These are phyloP conservation scores for Eucalyptus rudis DNA, from an alignment of 345 rosid genomes.

Conservation along the genomic window DNA sequence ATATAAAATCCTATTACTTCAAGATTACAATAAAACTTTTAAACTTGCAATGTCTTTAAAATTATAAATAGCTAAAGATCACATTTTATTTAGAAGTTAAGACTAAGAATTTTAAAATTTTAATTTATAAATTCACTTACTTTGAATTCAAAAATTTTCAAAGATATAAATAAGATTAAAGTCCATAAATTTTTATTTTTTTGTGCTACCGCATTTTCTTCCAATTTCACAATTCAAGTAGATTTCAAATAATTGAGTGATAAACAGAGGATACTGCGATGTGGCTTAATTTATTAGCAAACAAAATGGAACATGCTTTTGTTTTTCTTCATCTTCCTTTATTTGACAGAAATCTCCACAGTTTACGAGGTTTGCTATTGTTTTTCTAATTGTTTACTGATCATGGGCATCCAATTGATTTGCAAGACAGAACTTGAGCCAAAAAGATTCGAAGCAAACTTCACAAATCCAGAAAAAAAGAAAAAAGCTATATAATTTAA, in stretches of 20 bases:
- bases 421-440: neutral
- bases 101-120: neutral
- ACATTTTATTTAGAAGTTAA: neutral
- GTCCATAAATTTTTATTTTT: neutral
- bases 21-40: too few species aligned
- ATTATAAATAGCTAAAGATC: neutral
- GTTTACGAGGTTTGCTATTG: neutral
- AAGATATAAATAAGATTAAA: neutral
- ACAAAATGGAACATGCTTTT: neutral
- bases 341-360: neutral
- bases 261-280: neutral
- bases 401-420: neutral
- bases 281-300: neutral
- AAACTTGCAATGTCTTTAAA: neutral
- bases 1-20: neutral
- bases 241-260: neutral
- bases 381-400: neutral
- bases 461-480: neutral
- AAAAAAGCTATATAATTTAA: too few species aligned
- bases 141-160: fast-evolving
- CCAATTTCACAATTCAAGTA: neutral
- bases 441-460: neutral
- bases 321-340: neutral
- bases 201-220: neutral
- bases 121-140: neutral